These are phyloP conservation scores for Rhytidiadelphus loreus DNA, from an alignment of 225 moss, liverwort and hornwort genomes.

Conservation along the genomic window DNA sequence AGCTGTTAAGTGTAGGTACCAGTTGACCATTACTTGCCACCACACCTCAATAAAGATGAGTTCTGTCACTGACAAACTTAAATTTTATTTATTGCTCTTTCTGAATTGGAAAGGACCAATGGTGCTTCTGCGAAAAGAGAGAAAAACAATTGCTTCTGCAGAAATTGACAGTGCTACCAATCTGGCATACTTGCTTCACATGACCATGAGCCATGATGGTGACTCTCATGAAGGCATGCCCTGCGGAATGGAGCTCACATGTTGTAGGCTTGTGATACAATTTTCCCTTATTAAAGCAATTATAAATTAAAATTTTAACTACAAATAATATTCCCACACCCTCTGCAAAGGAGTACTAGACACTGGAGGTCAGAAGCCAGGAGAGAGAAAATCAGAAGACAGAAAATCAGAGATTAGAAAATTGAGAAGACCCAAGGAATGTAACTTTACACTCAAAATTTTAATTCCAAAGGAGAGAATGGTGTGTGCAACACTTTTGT, in stretches of 20 bases:
- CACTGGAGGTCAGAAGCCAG: not conserved
- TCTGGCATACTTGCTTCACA: not conserved
- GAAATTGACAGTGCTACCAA: not conserved
- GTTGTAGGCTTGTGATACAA: not conserved
- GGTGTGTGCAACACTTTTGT: not conserved
- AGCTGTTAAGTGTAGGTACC: not conserved
- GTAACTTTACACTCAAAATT: not conserved
- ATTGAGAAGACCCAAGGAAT: not conserved
- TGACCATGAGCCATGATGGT: not conserved
- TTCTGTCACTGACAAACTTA: not conserved
- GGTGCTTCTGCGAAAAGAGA: not conserved
- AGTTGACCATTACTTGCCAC: slow-evolving; percentile 22
- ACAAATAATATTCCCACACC: not conserved
- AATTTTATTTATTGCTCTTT: not conserved
- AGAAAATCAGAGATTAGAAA: not conserved
- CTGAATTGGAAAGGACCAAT: not conserved
- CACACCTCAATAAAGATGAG: slow-evolving; percentile 14
- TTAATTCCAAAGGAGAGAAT: not conserved
- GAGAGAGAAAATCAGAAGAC: too few species aligned
- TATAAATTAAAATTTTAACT: not conserved
- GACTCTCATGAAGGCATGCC: not conserved
- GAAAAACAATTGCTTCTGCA: not conserved
- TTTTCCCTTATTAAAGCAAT: not conserved
- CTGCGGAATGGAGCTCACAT: not conserved
- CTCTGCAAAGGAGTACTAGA: not conserved